phyloP scores from a whole-genome alignment of 306 rosid genomes.

The Lablab purpureus region DNA sequence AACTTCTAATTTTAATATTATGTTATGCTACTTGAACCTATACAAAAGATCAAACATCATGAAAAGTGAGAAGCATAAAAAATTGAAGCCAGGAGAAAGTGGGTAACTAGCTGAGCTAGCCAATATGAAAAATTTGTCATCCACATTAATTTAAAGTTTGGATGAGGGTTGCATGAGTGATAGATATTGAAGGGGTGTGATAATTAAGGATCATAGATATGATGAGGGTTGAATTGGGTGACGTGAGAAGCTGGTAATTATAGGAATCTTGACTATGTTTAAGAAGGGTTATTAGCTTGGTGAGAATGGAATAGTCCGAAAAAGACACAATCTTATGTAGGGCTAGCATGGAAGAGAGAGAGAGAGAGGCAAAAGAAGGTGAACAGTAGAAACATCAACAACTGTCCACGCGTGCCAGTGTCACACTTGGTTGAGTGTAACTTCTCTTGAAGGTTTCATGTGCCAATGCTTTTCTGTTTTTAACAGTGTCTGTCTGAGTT shows the following conservation, averaged over 20 bases:
- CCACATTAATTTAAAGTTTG: neutral
- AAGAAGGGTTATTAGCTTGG: conserved; percentile 11
- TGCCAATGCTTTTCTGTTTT: neutral
- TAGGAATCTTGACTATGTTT: conserved; percentile 23
- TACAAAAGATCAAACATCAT: too few relatives aligned
- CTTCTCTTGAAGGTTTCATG: conserved; percentile 4
- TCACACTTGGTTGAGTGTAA: conserved; percentile 19
- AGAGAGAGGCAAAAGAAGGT: neutral
- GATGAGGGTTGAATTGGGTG: conserved; percentile 3
- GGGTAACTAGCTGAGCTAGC: too few relatives aligned
- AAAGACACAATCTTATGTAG: conserved; percentile 13
- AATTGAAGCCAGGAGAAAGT: too few relatives aligned
- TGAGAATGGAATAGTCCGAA: conserved; percentile 7
- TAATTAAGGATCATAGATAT: neutral
- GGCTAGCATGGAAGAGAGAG: neutral
- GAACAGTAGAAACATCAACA: conserved; percentile 1
- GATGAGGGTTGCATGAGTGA: neutral
- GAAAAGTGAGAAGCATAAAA: too few relatives aligned
- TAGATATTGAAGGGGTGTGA: neutral
- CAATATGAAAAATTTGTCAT: too few relatives aligned
- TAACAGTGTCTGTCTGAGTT: neutral
- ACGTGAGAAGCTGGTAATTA: neutral
- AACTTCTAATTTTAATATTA: too few relatives aligned
- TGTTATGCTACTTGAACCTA: too few relatives aligned
- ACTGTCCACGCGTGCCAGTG: conserved; percentile 23